Evolutionary conservation across 2,329 filamentous ascomycete species (phyloP), one percentile per base, ranked within the genome.

Genomic region (Exophiala calicioides): DNA sequence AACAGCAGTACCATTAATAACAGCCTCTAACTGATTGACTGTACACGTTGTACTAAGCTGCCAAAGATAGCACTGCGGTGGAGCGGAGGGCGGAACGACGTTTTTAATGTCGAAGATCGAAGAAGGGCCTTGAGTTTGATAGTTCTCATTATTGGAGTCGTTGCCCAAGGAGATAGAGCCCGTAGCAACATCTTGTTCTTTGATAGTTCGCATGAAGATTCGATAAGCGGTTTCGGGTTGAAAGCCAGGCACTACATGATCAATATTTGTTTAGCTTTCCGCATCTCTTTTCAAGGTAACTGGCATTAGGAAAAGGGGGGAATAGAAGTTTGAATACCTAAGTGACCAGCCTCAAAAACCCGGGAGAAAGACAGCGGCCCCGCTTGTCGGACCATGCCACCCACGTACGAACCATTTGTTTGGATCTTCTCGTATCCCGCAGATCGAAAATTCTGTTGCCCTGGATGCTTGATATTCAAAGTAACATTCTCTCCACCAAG

Each of bases 401-500:
- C 69, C 40, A 72, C 66, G 24, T 65, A 63, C 29, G 55, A 57
- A 18, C 53, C 53, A 44, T 65, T 65, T 23, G 60, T 58, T 15
- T 53, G 52, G 36, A 71, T 62, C 34, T 63, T 56, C 43, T 57
- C 60, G 51, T 77, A 76, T 4, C 74, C 73, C 8, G 73, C 71
- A 3, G 58, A 48, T 9, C 56, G 57, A 59, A 79, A 79, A 1
- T 62, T 52, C 1, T 60, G 59, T 2, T 65, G 59, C 16, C 63
- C 50, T 1, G 65, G 58, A 57, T 74, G 72, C 7, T 70, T 66
- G 37, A 79, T 63, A 2, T 69, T 68, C 1, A 76, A 61, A 33
- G 68, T 72, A 12, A 71, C 68, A 3, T 58, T 56, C 57, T 79
- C 74, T 21, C 74, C 76, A 16, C 75, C 75, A 8, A 77, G 53